Evolutionary conservation across 805 yeast genomes (phyloP), one percentile per base, ranked within the genome.

Genomic region (Kuraishia hungarica): DNA sequence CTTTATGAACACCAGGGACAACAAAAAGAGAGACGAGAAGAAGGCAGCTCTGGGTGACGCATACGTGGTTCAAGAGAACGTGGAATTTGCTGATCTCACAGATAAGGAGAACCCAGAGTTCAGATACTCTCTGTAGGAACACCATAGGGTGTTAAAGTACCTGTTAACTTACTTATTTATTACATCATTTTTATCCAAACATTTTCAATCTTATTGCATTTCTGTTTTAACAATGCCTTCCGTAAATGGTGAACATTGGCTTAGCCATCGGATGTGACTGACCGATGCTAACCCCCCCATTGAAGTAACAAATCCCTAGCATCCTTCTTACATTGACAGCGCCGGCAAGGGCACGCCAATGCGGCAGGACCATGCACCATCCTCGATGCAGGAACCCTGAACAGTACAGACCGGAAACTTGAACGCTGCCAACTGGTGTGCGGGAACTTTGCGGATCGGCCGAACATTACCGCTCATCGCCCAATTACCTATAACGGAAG

Each of bases 61-160:
- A 1, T 60, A 61, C 49, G 58, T 52, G 2, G 57, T 59, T 8
- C 64, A 56, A 43, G 62, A 67, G 48, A 68, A 75, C 55, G 59
- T 63, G 57, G 74, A 73, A 62, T 76, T 80, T 64, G 74, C 77
- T 24, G 85, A 81, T 59, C 66, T 78, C 64, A 81, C 85, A 2
- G 84, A 80, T 61, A 69, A 66, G 53, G 77, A 79, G 61, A 81
- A 81, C 65, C 80, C 79, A 1, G 67, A 68, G 48, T 81, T 81
- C 61, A 69, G 83, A 57, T 81, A 80, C 60, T 62, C 69, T 5
- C 62, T 63, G 46, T 69, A 55, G 52, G 43, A 15, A n/a, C n/a
- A n/a, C n/a, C n/a, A n/a, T n/a, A n/a, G n/a, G n/a, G n/a, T n/a
- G n/a, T n/a, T n/a, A n/a, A n/a, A n/a, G n/a, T n/a, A n/a, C n/a